Percentiles rank a stretch among this genome's conserved stretches.
Evolutionary conservation across 2,329 filamentous ascomycete species (phyloP).

Genomic region (Shiraia bambusicola): DNA sequence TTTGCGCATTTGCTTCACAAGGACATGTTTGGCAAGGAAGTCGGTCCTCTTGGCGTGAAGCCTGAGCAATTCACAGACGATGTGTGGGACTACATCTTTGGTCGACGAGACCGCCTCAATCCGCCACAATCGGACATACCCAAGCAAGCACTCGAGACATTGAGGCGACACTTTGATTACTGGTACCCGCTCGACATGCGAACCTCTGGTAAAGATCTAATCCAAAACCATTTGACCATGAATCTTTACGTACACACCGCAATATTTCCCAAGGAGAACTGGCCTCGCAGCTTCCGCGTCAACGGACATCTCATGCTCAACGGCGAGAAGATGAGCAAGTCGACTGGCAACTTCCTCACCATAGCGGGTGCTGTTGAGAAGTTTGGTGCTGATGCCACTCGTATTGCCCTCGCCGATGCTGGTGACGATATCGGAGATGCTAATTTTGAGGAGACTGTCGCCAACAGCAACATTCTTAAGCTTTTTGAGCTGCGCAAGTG

Average conservation of each 20-base stretch:
- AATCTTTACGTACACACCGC: slow-evolving; percentile 92
- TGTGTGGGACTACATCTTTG: slow-evolving; percentile 96
- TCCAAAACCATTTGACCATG: slow-evolving; percentile 87
- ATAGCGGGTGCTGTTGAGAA: slow-evolving; percentile 82
- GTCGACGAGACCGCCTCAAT: slow-evolving; percentile 69
- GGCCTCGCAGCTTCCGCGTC: slow-evolving; percentile 80
- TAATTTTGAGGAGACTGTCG: slow-evolving; percentile 95
- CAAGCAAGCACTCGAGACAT: slow-evolving; percentile 70
- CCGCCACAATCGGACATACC: slow-evolving; percentile 72
- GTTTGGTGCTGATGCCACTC: slow-evolving; percentile 89
- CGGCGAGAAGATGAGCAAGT: slow-evolving; percentile 98
- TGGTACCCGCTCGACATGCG: slow-evolving; percentile 92
- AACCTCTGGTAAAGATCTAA: slow-evolving; percentile 75
- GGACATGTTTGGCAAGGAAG: slow-evolving; percentile 75
- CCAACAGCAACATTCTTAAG: slow-evolving; percentile 86
- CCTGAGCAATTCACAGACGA: slow-evolving; percentile 90
- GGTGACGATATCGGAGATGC: slow-evolving; percentile 93
- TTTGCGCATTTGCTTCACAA: slow-evolving; percentile 68
- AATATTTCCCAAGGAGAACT: slow-evolving; percentile 83
- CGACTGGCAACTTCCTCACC: slow-evolving; percentile 95
- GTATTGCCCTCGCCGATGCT: slow-evolving; percentile 89
- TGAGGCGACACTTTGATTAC: slow-evolving; percentile 93
- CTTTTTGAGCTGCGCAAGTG: slow-evolving; percentile 83
- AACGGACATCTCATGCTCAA: slow-evolving; percentile 95
- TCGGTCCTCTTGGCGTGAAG: slow-evolving; percentile 53